Evolutionary conservation across 768 basidiomycete genomes (phyloP), one percentile per base, ranked within the genome.

Genomic region (Pisolithus albus): DNA sequence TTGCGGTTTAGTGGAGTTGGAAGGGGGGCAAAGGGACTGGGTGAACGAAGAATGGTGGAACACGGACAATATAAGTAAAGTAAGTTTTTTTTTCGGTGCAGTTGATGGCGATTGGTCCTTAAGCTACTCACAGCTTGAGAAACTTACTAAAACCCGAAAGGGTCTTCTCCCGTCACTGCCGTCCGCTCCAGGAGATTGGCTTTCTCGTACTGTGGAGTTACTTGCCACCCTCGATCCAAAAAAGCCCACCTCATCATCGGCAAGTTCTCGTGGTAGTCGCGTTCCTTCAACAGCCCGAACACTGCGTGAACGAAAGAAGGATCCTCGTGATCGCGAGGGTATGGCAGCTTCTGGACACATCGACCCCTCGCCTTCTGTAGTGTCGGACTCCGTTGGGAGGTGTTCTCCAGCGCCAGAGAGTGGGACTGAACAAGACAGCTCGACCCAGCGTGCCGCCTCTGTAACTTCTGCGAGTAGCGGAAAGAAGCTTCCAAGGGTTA

Each of bases 41-140:
- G 71, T 77, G n/a, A 70, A 80, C 36, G 58, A 58, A 0, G 58
- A 61, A 7, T 91, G 88, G 87, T 92, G 89, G 88, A 69, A 56
- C 46, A 50, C 75, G 5, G 73, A 77, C 15, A 84, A 86, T 49
- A 73, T 91, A 6, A 54, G 61, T 24, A 76, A 82, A 71, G 86
- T 87, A 15, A 32, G 49, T 9, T 63, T 26, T 24, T 24, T 23
- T 18, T 51, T 11, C 26, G 13, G 1, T n/a, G 24, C 54, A 5
- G 30, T 24, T 32, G 28, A 18, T 10, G 16, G 6, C 5, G n/a
- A 46, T 13, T 40, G 26, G 36, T 13, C 13, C 21, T 18, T 13
- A 34, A 13, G 34, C 10, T 38, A 3, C 32, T 32, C 46, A 4
- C 51, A 88, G 86, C 70, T 88, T 9, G 84, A 88, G 59, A 79